Evolutionary conservation across 2,329 filamentous ascomycete genomes (phyloP).

Genomic region (Xylariales sp.): DNA sequence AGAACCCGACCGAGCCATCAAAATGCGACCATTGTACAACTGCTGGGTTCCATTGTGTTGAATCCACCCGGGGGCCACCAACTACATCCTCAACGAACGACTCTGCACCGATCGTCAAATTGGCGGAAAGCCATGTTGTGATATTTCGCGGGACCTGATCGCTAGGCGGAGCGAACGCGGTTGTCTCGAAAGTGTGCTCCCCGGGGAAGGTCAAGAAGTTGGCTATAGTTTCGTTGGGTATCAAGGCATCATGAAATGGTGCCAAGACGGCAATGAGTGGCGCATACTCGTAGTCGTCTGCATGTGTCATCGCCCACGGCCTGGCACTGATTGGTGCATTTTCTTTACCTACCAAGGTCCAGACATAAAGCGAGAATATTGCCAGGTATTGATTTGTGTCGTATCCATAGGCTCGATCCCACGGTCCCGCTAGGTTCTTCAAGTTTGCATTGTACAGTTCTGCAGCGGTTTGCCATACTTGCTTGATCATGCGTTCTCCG

Average conservation of each 20-base stretch:
- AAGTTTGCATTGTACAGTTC: constrained; percentile 44
- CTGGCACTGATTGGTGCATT: constrained; percentile 12
- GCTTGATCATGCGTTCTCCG: constrained; percentile 36
- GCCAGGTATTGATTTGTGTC: constrained; percentile 49
- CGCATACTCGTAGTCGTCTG: constrained; percentile 43
- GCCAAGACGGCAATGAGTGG: constrained; percentile 44
- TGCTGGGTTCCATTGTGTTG: constrained; percentile 42
- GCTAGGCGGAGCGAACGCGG: constrained; percentile 43
- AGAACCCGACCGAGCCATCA: constrained; percentile 15
- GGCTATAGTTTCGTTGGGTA: constrained; percentile 28
- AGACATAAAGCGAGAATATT: constrained; percentile 44
- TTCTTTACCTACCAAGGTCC: constrained; percentile 40
- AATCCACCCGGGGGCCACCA: constrained; percentile 42
- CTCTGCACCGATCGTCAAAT: constrained; percentile 46
- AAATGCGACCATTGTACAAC: constrained; percentile 40
- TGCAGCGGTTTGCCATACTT: constrained; percentile 39
- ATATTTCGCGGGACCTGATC: constrained; percentile 45
- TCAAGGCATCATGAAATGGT: constrained; percentile 35
- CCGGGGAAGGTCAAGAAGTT: constrained; percentile 36
- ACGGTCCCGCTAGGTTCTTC: constrained; percentile 47
- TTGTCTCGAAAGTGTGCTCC: constrained; percentile 38
- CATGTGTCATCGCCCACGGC: constrained; percentile 41
- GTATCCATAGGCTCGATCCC: constrained; percentile 50
- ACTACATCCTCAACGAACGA: constrained; percentile 42
- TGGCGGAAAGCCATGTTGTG: constrained; percentile 40